Conservation (phyloP, 768 basidiomycete species). For the Clavulina sp. region DNA sequence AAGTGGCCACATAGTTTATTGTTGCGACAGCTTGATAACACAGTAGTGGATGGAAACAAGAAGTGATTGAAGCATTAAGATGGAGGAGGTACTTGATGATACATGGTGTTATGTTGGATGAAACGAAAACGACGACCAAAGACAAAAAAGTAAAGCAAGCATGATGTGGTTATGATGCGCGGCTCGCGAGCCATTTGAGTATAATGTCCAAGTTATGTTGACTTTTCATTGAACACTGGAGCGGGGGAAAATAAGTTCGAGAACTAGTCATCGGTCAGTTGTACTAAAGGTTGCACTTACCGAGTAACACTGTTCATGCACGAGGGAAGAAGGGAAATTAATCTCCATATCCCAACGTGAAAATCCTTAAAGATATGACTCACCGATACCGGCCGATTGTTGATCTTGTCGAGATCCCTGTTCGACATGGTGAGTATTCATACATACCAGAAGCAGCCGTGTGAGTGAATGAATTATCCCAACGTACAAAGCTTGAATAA, state of each 20-base stretch:
- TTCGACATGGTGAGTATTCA: neutral
- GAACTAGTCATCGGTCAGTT: neutral
- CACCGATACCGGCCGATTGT: constrained; percentile 71
- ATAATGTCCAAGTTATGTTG: constrained; percentile 89
- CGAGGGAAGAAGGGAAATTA: neutral
- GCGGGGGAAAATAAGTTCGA: constrained; percentile 1
- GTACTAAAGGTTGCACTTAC: constrained; percentile 24
- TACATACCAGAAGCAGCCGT: neutral
- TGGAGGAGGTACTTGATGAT: too few species aligned
- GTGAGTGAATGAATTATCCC: neutral
- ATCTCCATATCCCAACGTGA: neutral
- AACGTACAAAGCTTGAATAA: constrained; percentile 60
- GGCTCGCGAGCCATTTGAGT: constrained; percentile 67
- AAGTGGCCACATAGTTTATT: too few species aligned
- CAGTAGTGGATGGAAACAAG: too few species aligned
- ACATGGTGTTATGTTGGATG: too few species aligned
- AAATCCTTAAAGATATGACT: constrained; percentile 18
- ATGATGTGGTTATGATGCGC: constrained; percentile 32
- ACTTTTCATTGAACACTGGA: constrained; percentile 88
- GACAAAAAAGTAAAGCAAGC: too few species aligned
- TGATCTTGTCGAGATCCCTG: constrained; percentile 65
- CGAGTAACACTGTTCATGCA: constrained; percentile 48
- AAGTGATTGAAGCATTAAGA: too few species aligned
- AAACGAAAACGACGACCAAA: too few species aligned
- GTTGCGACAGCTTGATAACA: too few species aligned